Percentiles rank a stretch among this genome's conserved stretches.
Evolutionary conservation across 192 early-diverging fungal species (phyloP).

Genomic region (Coemansia aciculifera): DNA sequence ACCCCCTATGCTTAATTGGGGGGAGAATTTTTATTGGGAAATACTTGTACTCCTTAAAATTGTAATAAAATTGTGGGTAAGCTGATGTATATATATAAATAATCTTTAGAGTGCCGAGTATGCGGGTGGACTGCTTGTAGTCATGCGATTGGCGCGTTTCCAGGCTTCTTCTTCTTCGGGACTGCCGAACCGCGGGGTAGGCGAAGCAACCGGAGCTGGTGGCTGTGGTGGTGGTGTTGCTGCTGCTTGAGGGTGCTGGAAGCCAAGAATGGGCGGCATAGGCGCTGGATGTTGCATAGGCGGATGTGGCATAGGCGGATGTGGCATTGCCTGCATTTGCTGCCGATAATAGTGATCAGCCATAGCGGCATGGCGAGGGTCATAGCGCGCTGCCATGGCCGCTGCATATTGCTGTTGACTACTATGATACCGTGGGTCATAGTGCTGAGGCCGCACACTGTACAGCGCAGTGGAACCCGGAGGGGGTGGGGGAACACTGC

Average conservation of each 20-base stretch:
- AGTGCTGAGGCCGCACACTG: background rate
- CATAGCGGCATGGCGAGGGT: background rate
- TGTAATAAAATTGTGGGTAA: background rate
- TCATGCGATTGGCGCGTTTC: background rate
- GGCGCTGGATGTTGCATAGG: background rate
- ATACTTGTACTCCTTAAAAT: background rate
- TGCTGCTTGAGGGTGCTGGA: background rate
- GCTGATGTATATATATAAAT: background rate
- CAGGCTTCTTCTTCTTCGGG: background rate
- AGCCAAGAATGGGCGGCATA: background rate
- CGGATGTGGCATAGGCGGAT: background rate
- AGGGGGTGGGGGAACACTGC: background rate
- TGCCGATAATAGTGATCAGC: background rate
- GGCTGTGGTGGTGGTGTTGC: background rate
- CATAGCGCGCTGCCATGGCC: background rate
- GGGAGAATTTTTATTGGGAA: background rate
- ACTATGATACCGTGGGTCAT: background rate
- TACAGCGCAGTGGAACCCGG: background rate
- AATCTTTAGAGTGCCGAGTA: background rate
- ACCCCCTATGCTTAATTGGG: background rate
- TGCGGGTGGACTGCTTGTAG: background rate
- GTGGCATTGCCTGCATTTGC: background rate
- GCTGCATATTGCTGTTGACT: background rate
- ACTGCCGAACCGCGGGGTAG: background rate
- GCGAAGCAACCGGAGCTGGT: background rate